Evolutionary conservation across 1,284 basidiomycete genomes (phyloP), one percentile per base, ranked within the genome.

Genomic region (Moniliophthora roreri): DNA sequence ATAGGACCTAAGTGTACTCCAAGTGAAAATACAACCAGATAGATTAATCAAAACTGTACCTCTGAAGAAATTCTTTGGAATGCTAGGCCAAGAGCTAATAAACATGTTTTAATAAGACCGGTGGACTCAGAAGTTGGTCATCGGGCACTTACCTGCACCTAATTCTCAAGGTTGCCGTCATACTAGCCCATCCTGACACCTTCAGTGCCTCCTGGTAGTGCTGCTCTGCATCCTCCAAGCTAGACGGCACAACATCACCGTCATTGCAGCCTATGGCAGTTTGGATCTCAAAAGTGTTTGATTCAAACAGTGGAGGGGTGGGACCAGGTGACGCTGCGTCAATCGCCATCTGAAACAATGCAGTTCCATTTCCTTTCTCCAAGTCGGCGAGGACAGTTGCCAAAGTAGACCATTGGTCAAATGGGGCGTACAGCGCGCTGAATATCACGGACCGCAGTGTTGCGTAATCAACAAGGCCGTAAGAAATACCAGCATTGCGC

Each of bases 241-340:
- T 52, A 21, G 57, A 56, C 9, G 68, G 64, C 18, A 74, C 58
- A 23, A 61, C 53, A 35, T 67, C 65, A 4, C 70, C 75, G 56
- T 79, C 77, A 23, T 71, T 72, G 59, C 77, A 79, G 1, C 63
- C 24, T 32, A 76, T 69, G 1, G 71, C 64, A 0, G 56, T 44
- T 40, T 63, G 48, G 56, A 72, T 74, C 18, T 69, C 52, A 60
- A 68, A 71, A 1, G 59, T 56, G 15, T 63, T 59, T n/a, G 48
- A 15, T 41, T 59, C 53, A 20, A 59, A 50, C 41, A 37, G 13
- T 13, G 13, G 13, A 4, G 13, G 36, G 16, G 16, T 37, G 13
- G 16, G 16, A 37, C 6, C 28, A 11, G 28, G 11, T 32, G 7
- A 32, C n/a, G 9, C 16, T 16, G 11, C n/a, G 16, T 21, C 39